Base-by-base conservation (phyloP, 306 rosid species). In the Amphicarpaea edgeworthii region DNA sequence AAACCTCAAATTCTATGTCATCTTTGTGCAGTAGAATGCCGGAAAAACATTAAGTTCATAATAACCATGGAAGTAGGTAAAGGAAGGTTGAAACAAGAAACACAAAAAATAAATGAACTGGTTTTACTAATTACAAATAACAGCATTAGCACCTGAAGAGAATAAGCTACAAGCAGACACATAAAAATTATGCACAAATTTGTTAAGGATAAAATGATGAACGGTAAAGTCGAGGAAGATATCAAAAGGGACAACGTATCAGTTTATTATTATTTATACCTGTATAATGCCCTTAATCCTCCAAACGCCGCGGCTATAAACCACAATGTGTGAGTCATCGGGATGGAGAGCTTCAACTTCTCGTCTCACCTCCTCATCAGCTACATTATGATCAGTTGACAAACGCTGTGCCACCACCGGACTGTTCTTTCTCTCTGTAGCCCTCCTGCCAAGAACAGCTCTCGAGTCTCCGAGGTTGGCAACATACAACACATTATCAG, bases 231-330 rank as follows among this genome's bases (percentile, higher is more conserved):
- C 19, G 16, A 20, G 73, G 73, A 42, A 28, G 66, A 53, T 50
- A 64, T 23, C 26, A 67, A 30, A 53, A 16, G 43, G 28, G 37
- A 47, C 12, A 64, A 12, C 32, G 6, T 2, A 61, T 34, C 8
- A 64, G 42, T 43, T 21, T 26, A 40, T 15, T 63, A n/a, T n/a
- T n/a, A n/a, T n/a, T n/a, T n/a, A 47, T 89, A 92, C 97, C 99
- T 95, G 99, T 86, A 95, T 95, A 73, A 95, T 95, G 57, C 99
- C 99, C 78, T 95, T 95, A 54, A 95, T 90, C 74, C 99, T 89
- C 99, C 99, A 95, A 53, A 88, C 95, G 54, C 99, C 99, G 1
- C 90, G 97, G 50, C 45, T 84, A 75, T 84, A 82, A 23, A 95
- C 93, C 46, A 95, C 97, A 45, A 90, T 67, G 21, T 86, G 97